Conservation (phyloP, 1,284 basidiomycete genomes). For the Anthracocystis walkeri region DNA sequence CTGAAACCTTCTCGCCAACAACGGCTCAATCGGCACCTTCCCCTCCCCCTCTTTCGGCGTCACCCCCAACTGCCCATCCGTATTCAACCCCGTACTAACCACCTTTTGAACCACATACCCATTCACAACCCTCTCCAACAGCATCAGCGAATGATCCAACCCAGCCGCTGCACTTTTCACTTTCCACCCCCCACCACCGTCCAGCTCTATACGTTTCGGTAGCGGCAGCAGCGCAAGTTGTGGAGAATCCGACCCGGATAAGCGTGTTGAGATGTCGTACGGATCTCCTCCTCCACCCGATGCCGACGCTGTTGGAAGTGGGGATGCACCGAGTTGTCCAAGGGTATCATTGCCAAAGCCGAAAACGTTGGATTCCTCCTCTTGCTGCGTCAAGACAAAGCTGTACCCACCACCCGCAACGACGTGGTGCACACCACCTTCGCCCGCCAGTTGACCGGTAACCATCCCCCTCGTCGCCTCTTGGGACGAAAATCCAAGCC, state of each 20-base stretch:
- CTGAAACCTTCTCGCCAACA: slow-evolving; percentile 12
- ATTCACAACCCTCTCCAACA: slow-evolving; percentile 12
- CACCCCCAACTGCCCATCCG: slow-evolving; percentile 56
- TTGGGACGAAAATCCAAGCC: slow-evolving; percentile 37
- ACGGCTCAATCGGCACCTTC: slow-evolving; percentile 22
- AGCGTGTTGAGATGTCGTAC: slow-evolving; percentile 20
- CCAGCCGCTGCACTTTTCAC: slow-evolving; percentile 12
- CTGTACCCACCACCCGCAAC: slow-evolving; percentile 22
- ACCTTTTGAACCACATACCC: slow-evolving; percentile 19
- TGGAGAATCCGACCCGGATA: neutral
- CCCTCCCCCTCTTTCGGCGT: neutral
- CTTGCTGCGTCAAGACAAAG: slow-evolving; percentile 19
- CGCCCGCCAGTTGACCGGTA: slow-evolving; percentile 14
- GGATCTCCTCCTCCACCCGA: slow-evolving; percentile 7
- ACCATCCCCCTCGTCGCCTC: slow-evolving; percentile 49
- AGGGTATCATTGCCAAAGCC: slow-evolving; percentile 41
- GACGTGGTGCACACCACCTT: slow-evolving; percentile 8
- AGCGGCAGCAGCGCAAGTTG: slow-evolving; percentile 30
- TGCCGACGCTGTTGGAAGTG: neutral
- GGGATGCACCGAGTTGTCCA: slow-evolving; percentile 28
- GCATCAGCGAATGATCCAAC: slow-evolving; percentile 36
- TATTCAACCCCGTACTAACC: slow-evolving; percentile 40
- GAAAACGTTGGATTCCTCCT: neutral
- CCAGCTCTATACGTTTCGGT: slow-evolving; percentile 10
- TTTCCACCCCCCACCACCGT: slow-evolving; percentile 5